Base-by-base conservation (phyloP, 1,139 yeast genomes). In the Suhomyces maxii region DNA sequence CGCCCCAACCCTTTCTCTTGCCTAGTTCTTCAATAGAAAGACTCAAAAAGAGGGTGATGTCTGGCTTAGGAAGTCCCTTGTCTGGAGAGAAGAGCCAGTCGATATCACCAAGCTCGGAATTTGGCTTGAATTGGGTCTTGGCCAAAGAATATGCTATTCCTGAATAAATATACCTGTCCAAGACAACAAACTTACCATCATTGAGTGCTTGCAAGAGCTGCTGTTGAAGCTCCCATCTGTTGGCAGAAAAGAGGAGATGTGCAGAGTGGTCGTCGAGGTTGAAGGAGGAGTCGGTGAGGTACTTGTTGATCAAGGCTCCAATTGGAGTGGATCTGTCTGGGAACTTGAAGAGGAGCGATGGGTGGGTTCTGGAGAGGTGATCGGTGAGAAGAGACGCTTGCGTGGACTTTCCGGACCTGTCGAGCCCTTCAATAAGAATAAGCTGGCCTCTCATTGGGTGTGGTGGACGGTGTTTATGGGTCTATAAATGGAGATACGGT, bases 111-210 rank as follows among this genome's bases (percentile, higher is more conserved):
- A 71, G 60, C 43, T 65, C 64, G 2, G 48, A 11, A 8, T 44
- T 11, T 14, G 31, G n/a, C 26, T 34, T 39, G 14, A n/a, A 7
- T 6, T 18, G 31, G 6, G 50, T 34, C 63, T 93, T 91, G n/a
- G 98, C 97, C 4, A 88, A 73, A 0, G 96, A 85, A 61, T 91
- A 95, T 4, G 97, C 97, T 12, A 90, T 81, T 0, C 99, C 99
- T 0, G 97, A 89, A 61, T 88, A 93, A 7, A 88, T 86, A 61
- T 93, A 95, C 52, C 99, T 71, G 62, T 95, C 99, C 49, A 90
- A 64, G 0, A 95, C 75, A 1, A 93, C 78, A 44, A 76, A 74
- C 7, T 63, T 61, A 0, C 97, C 97, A 0, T 61, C 53, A 1
- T 69, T 59, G 35, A 91, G 65, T 13, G 69, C 61, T 1, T 62